Base-by-base conservation (phyloP, 805 yeast species). In the Hanseniaspora singularis region DNA sequence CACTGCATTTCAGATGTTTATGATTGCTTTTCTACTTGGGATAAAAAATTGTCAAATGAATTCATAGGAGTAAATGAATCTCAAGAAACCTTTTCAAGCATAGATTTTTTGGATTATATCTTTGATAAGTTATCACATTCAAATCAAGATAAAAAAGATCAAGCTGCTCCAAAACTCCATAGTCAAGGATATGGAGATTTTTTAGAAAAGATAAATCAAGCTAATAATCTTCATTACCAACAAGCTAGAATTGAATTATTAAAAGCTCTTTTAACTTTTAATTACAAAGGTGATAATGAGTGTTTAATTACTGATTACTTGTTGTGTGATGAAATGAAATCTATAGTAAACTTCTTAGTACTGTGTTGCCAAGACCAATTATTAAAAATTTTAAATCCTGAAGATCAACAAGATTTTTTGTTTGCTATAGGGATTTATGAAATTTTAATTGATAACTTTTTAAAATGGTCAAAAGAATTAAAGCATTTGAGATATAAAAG, bases 391-490 rank as follows among this genome's bases (percentile, higher is more conserved):
- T n/a, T 62, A 7, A 24, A 43, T 10, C 40, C 46, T 1, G 49
- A 53, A 31, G 8, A 39, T 7, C 16, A 27, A 4, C 38, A 34
- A 2, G 49, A 55, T 34, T 40, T 52, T 28, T 55, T 52, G 32
- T 31, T 60, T 3, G 59, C 59, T 3, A 50, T 67, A 3, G 57
- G 75, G 1, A 53, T 72, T 2, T 67, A 60, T 51, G 82, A 77
- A 50, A 52, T 74, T 0, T 53, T 75, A 11, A 61, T 71, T 0
- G 74, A 77, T 52, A 41, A 51, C 52, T 23, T 71, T 64, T 64
- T 67, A 60, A 34, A 52, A 51, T 12, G 55, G 54, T 39, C 66
- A 59, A 56, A 58, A 45, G 51, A 65, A 52, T 33, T 58, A 0
- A 51, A 64, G 54, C 58, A 59, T 55, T 28, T 56, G 26, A 56